A percentile compares a stretch with the other conserved stretches of the same genome.
phyloP scores from a whole-genome alignment of 805 yeast species.

The Brettanomyces custersianus region DNA sequence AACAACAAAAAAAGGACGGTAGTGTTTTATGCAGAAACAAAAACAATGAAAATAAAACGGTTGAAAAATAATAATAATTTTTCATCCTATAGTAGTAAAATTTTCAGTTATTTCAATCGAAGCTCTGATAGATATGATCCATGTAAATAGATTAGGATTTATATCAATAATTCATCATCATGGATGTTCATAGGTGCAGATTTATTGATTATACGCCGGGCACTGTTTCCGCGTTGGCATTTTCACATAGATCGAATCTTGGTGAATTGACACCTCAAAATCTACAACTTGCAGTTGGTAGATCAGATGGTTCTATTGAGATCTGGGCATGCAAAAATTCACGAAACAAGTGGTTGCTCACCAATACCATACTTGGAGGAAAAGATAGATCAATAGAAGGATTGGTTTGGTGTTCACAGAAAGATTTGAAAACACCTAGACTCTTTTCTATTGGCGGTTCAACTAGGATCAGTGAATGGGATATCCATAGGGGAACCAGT shows the following conservation, averaged over 20 bases:
- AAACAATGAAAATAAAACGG: no score
- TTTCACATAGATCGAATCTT: slow-evolving; percentile 49
- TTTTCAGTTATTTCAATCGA: no score
- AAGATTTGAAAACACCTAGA: slow-evolving; percentile 43
- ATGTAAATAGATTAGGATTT: no score
- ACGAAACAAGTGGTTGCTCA: slow-evolving; percentile 71
- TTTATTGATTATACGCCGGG: slow-evolving; percentile 86
- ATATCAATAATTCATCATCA: slow-evolving; percentile 14
- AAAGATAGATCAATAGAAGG: slow-evolving; percentile 84
- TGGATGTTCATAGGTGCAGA: slow-evolving; percentile 85
- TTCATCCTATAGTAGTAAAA: no score
- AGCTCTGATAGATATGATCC: no score
- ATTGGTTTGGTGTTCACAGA: slow-evolving; percentile 60
- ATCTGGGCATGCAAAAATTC: slow-evolving; percentile 72
- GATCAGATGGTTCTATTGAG: slow-evolving; percentile 92
- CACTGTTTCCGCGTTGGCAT: slow-evolving; percentile 71
- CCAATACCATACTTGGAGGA: slow-evolving; percentile 65
- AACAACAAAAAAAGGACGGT: no score
- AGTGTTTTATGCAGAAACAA: background rate
- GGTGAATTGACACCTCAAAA: slow-evolving; percentile 40
- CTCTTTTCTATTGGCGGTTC: slow-evolving; percentile 94
- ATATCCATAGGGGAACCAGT: slow-evolving; percentile 65
- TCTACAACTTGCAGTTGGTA: slow-evolving; percentile 79
- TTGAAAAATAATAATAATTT: no score
- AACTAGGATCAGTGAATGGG: slow-evolving; percentile 88